phyloP scores from a whole-genome alignment of 1,284 basidiomycete genomes.

The Ganoderma multipileum region DNA sequence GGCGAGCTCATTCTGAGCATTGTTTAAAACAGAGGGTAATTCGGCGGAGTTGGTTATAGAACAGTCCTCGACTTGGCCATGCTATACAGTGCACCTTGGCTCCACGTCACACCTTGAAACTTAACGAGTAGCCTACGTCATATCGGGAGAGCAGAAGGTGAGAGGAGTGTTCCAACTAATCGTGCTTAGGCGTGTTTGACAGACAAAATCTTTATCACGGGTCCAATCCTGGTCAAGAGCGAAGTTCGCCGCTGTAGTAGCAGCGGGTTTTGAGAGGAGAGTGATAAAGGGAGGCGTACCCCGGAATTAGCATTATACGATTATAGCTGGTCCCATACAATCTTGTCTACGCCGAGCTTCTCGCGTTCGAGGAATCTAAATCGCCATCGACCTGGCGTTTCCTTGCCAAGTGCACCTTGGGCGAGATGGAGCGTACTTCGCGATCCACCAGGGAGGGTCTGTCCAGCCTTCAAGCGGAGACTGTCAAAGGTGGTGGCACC shows the following conservation, averaged over 20 bases:
- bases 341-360: conserved; percentile 44
- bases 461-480: conserved; percentile 42
- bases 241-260: too few species aligned
- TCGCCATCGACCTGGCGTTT: conserved; percentile 31
- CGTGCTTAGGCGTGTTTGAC: too few species aligned
- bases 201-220: too few species aligned
- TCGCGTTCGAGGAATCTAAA: conserved; percentile 39
- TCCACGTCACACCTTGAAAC: too few species aligned
- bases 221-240: too few species aligned
- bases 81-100: too few species aligned
- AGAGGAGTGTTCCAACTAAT: not conserved
- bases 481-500: conserved; percentile 34
- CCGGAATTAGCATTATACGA: conserved; percentile 29
- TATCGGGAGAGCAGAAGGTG: not conserved
- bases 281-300: conserved; percentile 1
- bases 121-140: too few species aligned
- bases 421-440: conserved; percentile 41
- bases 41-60: not conserved
- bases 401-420: conserved; percentile 42
- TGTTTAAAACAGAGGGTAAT: not conserved
- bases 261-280: not conserved
- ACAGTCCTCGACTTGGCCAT: too few species aligned
- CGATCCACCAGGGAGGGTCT: conserved; percentile 42
- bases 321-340: conserved; percentile 40
- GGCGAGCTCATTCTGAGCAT: conserved; percentile 46